Base-by-base conservation (phyloP, 1,139 yeast species). In the Kodamaea sp. region DNA sequence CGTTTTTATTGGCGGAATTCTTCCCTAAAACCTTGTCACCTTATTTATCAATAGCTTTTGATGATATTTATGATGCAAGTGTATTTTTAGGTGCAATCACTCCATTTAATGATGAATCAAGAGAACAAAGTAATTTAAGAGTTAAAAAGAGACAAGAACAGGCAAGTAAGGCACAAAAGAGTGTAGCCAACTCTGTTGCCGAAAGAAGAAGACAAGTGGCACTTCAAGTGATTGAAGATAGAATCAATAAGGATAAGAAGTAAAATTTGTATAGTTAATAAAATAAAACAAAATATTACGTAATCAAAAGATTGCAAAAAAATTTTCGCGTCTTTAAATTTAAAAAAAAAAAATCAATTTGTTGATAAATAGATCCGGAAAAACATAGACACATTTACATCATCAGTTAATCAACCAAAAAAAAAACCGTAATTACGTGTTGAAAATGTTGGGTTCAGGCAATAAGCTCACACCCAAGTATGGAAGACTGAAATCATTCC, bases 161-260 rank as follows among this genome's bases (percentile, higher is more conserved):
- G 42, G 62, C 59, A 10, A 68, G 58, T 46, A 70, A 66, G 48
- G 55, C 63, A 23, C 66, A 66, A 43, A 67, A 65, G 47, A 63
- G 55, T 44, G 70, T 52, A 34, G 73, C 83, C 12, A 73, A 75
- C 52, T 75, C 84, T 34, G 81, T 78, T 5, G 90, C 92, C 11
- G 96, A 88, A 55, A 76, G 96, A 58, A 75, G 96, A 60, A 75
- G 95, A 58, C 92, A 85, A 50, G 79, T 88, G 35, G 96, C 96
- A 0, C 63, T 88, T 41, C 84, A 85, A 53, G 92, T 87, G 24
- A 69, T 88, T 44, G 94, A 86, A 53, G 92, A 86, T 53, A 71
- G 94, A 52, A 77, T 81, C 39, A 63, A 57, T 47, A 63, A 60
- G 47, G 71, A 62, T 31, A 29, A 31, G 27, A 41, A 36, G 29